A percentile compares a stretch with the other conserved stretches of the same genome.
Conservation (phyloP, 2,329 filamentous ascomycete species). For the Ambrosiella xylebori region DNA sequence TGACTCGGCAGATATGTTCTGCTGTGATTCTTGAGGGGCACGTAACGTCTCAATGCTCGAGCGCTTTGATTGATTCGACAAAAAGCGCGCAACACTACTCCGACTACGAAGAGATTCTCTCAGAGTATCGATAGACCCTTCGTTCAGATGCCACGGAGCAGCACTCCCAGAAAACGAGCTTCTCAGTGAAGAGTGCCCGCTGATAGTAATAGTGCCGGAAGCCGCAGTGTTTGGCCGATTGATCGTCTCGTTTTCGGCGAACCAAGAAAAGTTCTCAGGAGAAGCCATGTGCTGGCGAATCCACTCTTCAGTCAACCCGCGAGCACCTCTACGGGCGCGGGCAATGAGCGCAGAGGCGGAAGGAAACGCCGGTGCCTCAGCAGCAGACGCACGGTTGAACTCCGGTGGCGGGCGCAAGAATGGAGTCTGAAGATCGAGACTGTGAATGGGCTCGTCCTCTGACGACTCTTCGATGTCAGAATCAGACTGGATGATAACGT, state of each 20-base stretch:
- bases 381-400: slow-evolving; percentile 17
- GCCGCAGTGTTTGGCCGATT: slow-evolving; percentile 50
- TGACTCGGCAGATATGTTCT: slow-evolving; percentile 11
- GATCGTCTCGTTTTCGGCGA: neutral
- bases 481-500: slow-evolving; percentile 29
- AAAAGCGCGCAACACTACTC: slow-evolving; percentile 8
- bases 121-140: slow-evolving; percentile 27
- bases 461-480: slow-evolving; percentile 22
- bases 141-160: slow-evolving; percentile 29
- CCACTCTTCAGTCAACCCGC: slow-evolving; percentile 66
- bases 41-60: slow-evolving; percentile 39
- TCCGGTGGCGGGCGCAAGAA: slow-evolving; percentile 41
- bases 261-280: neutral
- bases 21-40: slow-evolving; percentile 3
- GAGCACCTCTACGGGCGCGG: slow-evolving; percentile 38
- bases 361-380: slow-evolving; percentile 20
- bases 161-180: slow-evolving; percentile 41
- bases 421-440: slow-evolving; percentile 43
- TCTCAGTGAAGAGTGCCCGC: slow-evolving; percentile 60
- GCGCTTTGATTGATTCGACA: slow-evolving; percentile 23
- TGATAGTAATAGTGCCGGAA: slow-evolving; percentile 35
- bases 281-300: slow-evolving; percentile 64
- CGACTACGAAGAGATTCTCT: slow-evolving; percentile 16
- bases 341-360: slow-evolving; percentile 47
- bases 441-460: slow-evolving; percentile 43